Evolutionary conservation across 495 filamentous ascomycete species (phyloP), one percentile per base, ranked within the genome.

Genomic region (Aspergillus biplanus): DNA sequence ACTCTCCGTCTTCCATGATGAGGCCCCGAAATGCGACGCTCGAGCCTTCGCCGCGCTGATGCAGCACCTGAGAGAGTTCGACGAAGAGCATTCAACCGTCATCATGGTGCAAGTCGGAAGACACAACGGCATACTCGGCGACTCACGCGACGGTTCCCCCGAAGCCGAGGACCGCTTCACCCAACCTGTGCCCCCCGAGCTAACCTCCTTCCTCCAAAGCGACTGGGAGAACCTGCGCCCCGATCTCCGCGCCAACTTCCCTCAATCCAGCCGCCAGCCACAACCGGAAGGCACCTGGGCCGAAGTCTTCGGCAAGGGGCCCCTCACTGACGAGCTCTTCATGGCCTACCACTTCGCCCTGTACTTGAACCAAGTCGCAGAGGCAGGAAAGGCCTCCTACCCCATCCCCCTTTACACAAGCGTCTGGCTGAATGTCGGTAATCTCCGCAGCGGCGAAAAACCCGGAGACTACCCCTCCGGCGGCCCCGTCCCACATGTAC

Each of bases 61-160:
- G 70, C 50, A 44, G 15, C 78, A 82, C 48, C 27, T 80, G 8
- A 74, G 71, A 52, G 71, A 79, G 12, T 49, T 78, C 11, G 80
- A 82, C 54, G 69, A 65, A 32, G 66, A 63, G 11, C 71, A 81
- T 52, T 74, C 67, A 6, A 82, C 79, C 3, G 77, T 82, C 11
- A 59, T 82, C 18, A 81, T 81, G 79, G 73, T 78, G 16, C 80
- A 83, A 67, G 78, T 83, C 21, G 78, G 82, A 70, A 82, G 81
- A 52, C 79, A 83, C 68, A 69, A 68, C 6, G 79, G 81, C 5
- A 58, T 83, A 33, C 68, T 82, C 7, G 78, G 79, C 5, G 79
- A 83, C 46, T 81, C 79, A 6, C 65, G 81, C 52, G 80, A 83
- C 62, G 68, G 73, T 11, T 74, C 70, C 32, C 35, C 58, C 2